Evolutionary conservation across 345 rosid genomes (phyloP), one percentile per base, ranked within the genome.

Genomic region (Salix exigua): DNA sequence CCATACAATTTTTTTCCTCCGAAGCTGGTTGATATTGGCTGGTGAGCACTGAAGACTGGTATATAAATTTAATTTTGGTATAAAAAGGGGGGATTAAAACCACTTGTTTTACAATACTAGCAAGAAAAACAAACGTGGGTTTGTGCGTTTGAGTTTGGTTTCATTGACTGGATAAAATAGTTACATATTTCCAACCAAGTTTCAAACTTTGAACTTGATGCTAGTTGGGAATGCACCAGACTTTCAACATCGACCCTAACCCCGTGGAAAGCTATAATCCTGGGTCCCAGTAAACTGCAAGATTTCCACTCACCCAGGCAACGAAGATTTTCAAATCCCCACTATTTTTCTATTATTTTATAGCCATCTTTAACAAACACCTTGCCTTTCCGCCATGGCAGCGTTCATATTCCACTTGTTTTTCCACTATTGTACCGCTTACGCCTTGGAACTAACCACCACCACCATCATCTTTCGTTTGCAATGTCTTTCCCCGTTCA

Each of bases 241-340:
- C 14, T 73, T 75, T 26, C 26, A 14, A 65, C 14, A 33, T 33
- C 35, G 35, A 33, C 51, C 42, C n/a, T 55, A 8, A 33, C 35
- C 63, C 73, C 69, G 16, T 46, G 4, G 53, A 55, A 78, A 53
- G 64, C 63, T 17, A 74, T 21, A 71, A 64, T 37, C 71, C 74
- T 81, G 3, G 64, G 76, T 35, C 71, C 76, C 70, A 28, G 40
- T 75, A 61, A 71, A 60, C 82, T 66, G 11, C 26, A 72, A 42
- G 60, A 35, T 23, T 60, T 80, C 67, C 76, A 79, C 78, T 68
- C 58, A 19, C 4, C 66, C 61, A 82, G 68, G 61, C 62, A 74
- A 37, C 23, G 71, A 35, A 21, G 50, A 46, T 68, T 72, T 11
- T 37, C 68, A 23, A 50, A 4, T 68, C 48, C 71, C 31, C 40